Evolutionary conservation across 2,329 filamentous ascomycete species (phyloP).

Genomic region (Fusarium phyllophilum): DNA sequence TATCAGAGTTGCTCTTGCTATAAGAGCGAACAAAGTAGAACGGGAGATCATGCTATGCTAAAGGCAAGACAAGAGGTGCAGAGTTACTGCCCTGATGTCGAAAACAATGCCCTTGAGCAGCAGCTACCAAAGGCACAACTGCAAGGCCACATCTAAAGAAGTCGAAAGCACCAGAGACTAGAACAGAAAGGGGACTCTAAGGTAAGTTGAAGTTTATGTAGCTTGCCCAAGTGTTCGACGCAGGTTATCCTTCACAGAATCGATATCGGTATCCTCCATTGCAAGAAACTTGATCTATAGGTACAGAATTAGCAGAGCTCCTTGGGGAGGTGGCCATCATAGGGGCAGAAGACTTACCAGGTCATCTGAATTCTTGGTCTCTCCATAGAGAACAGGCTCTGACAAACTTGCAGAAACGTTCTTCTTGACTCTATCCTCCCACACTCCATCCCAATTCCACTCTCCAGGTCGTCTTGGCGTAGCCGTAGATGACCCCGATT

Average conservation of each 20-base stretch:
- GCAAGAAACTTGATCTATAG: constrained; percentile 72
- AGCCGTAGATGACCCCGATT: background rate
- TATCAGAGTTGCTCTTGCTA: constrained; percentile 37
- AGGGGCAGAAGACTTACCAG: constrained; percentile 65
- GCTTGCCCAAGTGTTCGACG: constrained; percentile 58
- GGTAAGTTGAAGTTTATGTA: constrained; percentile 29
- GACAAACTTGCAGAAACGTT: constrained; percentile 81
- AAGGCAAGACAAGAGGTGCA: background rate
- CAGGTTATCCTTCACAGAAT: constrained; percentile 68
- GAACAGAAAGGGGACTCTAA: background rate
- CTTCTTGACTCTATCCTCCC: constrained; percentile 88
- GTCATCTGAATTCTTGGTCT: constrained; percentile 70
- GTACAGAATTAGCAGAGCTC: constrained; percentile 20
- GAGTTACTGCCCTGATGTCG: background rate
- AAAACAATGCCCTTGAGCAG: background rate
- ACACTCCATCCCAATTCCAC: constrained; percentile 99
- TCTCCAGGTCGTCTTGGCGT: constrained; percentile 68
- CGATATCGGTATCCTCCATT: constrained; percentile 69
- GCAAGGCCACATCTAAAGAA: background rate
- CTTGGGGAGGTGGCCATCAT: background rate
- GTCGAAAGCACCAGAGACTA: background rate
- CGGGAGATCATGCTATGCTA: background rate
- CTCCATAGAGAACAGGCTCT: constrained; percentile 82
- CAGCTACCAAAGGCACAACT: background rate
- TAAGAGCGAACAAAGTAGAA: background rate